Base-by-base conservation (phyloP, 164 flowering plant genomes). In the Brasenia schreberi region DNA sequence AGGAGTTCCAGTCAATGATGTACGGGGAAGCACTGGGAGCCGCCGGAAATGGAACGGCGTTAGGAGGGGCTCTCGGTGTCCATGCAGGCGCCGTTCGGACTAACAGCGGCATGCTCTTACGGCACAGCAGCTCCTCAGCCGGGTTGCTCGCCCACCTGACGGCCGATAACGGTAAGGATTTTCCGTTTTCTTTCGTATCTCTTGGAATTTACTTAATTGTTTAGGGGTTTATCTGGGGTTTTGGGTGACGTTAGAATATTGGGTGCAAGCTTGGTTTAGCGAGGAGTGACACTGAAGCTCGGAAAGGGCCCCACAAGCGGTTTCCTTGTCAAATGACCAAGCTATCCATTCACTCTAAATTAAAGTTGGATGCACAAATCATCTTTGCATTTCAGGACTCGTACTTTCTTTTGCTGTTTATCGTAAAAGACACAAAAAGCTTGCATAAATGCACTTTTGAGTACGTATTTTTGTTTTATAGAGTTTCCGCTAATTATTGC, bases 121-220 rank as follows among this genome's bases (percentile, higher is more conserved):
- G 96, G 7, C 93, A 87, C 49, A 82, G 84, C 64, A 89, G 96
- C 75, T 86, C 90, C 14, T 93, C 96, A 0, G 93, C 96, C 43
- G 89, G 89, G 1, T 84, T 89, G 61, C 72, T 87, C 23, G 73
- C 75, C 64, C 79, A 83, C 33, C 81, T 82, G 64, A 44, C 77
- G 61, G 65, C 72, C n/a, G 90, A 83, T 39, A 80, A 74, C 72
- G 84, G 64, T 67, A 53, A 87, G 81, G 68, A 23, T 71, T 75
- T 56, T 5, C 56, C 9, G 16, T 9, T 49, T 14, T 49, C 16
- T 49, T 49, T 49, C 16, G 56, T 14, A 6, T 49, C 56, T 49
- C 56, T 49, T 49, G 9, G 16, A 49, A 14, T 49, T 49, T 49
- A 49, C 16, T 49, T 49, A 14, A 49, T 9, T 9, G 56, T 14